A percentile compares a stretch with the other conserved stretches of the same genome.
Evolutionary conservation across 805 yeast species (phyloP).

Genomic region (Aciculoconidium aculeatum): DNA sequence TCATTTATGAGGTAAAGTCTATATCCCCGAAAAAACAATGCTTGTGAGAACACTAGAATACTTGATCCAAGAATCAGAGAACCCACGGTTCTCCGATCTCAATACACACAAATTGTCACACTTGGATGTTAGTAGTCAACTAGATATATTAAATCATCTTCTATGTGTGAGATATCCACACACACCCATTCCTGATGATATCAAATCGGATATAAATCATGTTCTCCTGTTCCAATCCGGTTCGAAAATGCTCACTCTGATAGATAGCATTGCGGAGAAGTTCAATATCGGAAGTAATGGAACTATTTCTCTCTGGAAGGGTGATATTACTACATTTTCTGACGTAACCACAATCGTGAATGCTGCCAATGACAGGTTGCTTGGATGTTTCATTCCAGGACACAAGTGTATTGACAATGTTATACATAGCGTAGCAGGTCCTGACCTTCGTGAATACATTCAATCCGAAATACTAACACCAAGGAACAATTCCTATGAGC

Average conservation of each 20-base stretch:
- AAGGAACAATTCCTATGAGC: constrained; percentile 1
- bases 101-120: no score
- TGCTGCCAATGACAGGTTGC: constrained; percentile 3
- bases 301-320: constrained; percentile 2
- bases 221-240: background rate
- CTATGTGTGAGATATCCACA: constrained; percentile 2
- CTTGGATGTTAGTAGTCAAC: constrained; percentile 1
- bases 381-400: constrained; percentile 3
- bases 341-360: constrained; percentile 4
- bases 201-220: constrained; percentile 1
- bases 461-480: background rate
- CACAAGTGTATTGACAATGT: constrained; percentile 4
- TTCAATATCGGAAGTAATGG: background rate
- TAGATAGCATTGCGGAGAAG: background rate
- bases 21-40: no score
- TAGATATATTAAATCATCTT: constrained; percentile 1
- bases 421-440: constrained; percentile 4
- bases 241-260: background rate
- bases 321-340: constrained; percentile 3
- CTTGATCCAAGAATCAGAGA: no score
- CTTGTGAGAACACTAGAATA: no score
- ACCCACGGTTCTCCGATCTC: no score
- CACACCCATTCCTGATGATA: constrained; percentile 1
- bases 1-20: no score
- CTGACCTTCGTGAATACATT: constrained; percentile 1